Evolutionary conservation across 1,284 basidiomycete genomes (phyloP), one percentile per base, ranked within the genome.

Genomic region (Coniferiporia weirii): DNA sequence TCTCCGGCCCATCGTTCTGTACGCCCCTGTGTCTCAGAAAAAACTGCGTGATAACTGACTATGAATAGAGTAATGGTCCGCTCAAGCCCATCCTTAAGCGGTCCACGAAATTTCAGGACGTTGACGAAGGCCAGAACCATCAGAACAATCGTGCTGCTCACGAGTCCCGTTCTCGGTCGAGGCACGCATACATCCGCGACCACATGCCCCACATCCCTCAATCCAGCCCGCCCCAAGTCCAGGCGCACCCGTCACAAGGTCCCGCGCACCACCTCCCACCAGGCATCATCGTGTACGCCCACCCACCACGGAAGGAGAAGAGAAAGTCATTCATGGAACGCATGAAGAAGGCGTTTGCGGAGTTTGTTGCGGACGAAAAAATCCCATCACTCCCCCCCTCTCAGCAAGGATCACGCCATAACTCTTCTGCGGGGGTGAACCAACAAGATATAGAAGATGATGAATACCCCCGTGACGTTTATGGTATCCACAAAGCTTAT

Each of bases 271-370:
- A 2, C 15, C 3, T 15, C 38, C 8, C 8, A 12, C 38, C 9
- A 10, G 38, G 38, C 9, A 15, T 10, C 8, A 27, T 27, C 5
- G 27, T 40, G 15, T 40, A 40, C 8, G 38, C 38, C 2, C 38
- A 10, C 38, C 38, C 38, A 27, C 27, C 40, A n/a, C n/a, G n/a
- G 53, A 54, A 54, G 27, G 53, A 54, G 43, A 34, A 54, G 43
- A 54, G 32, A 40, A 13, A 17, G 5, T 2, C 43, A 4, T n/a
- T 47, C 4, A 12, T 15, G 4, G 35, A 35, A 19, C 53, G 43
- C 13, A 15, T 54, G 5, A 45, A 34, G 43, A 13, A 46, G 22
- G 22, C 13, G 13, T 47, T 54, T 27, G 22, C 45, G 22, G 43
- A 10, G 7, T 5, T 46, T 10, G 15, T 44, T 9, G 46, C 20